Base-by-base conservation (phyloP, 1,284 basidiomycete species). In the Melampsora occidentalis region DNA sequence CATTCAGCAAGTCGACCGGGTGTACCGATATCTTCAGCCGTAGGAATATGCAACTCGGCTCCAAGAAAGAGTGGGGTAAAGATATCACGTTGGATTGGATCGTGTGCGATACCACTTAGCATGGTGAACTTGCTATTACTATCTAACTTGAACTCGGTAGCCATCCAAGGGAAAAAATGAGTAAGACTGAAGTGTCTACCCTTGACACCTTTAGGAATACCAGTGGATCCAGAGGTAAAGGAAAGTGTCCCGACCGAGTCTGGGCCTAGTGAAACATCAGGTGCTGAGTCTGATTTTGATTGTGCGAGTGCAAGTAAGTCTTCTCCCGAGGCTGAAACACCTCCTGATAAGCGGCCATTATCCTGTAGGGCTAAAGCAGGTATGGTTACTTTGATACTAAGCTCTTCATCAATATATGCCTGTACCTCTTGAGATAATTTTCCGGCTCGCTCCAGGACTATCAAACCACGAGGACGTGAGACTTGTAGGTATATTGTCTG, bases 141-240 rank as follows among this genome's bases (percentile, higher is more conserved):
- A 57, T 86, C 86, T 62, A 99, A 85, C 2, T 87, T 89, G 83
- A 99, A 99, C 22, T 90, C 86, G 82, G 94, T 85, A 25, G 91
- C 91, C 97, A 99, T 99, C 97, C 97, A 99, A 2, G 96, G 96
- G 89, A 99, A 99, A 87, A 99, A 99, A 84, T 99, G 97, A 0
- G 97, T 99, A 79, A 99, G 86, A 80, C 91, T 94, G 84, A 92
- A 97, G 83, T 99, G 97, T 64, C 97, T 86, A 0, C 97, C 97
- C 81, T 89, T 89, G 65, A 99, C 96, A 61, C 97, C 97, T 85
- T 99, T 99, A 2, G 97, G 97, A 71, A 99, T 95, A 66, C 97
- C 97, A 0, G 97, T 99, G 79, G 93, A 96, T 69, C 97, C 97
- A 79, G 92, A 96, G 1, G 97, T 99, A 85, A 99, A 99, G 0